Base-by-base conservation (phyloP, 208 protist species). In the Plasmodiophora brassicae region DNA sequence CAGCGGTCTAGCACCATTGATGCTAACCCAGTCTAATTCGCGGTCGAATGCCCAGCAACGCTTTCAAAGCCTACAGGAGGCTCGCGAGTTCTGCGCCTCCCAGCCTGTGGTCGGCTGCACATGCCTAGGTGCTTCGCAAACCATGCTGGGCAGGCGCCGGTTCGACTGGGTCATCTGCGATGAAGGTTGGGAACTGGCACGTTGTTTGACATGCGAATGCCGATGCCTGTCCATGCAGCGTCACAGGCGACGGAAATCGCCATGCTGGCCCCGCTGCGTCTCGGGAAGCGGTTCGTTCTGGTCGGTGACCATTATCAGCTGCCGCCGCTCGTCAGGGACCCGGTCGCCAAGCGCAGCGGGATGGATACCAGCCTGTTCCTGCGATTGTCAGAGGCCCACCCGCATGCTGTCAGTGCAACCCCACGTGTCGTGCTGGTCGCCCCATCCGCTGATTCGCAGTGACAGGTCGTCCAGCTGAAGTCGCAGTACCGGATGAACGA, bases 271-370 rank as follows among this genome's bases (percentile, higher is more conserved):
- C 89, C 91, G 14, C 41, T 93, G 1, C 45, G 84, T 0, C 57
- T 89, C 36, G 91, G 72, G 5, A 28, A 32, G 0, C 60, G 65
- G n/a, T 93, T 93, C 50, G 90, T 92, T 46, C 88, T 93, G 0
- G 92, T 93, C 5, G 92, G 92, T 38, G 92, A 93, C 57, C 92
- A 92, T 45, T 87, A 89, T 36, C 92, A 93, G 84, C 90, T 93
- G 65, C 89, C 90, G 45, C 92, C 92, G 39, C 88, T 93, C 14
- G 78, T 91, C 38, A 41, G 28, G 10, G 87, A 87, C 78, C 54
- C 41, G 22, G 0, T 5, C 39, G 87, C 22, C 39, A 85, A 65
- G 32, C 8, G n/a, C 39, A 53, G 65, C 28, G 88, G 88, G 32
- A 84, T 60, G 39, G 78, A 86, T 28, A 8, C n/a, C 20, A 88